Percentiles rank a stretch among this genome's conserved stretches.
Conservation (phyloP, 495 filamentous ascomycete species). For the Ascobolus immersus region DNA sequence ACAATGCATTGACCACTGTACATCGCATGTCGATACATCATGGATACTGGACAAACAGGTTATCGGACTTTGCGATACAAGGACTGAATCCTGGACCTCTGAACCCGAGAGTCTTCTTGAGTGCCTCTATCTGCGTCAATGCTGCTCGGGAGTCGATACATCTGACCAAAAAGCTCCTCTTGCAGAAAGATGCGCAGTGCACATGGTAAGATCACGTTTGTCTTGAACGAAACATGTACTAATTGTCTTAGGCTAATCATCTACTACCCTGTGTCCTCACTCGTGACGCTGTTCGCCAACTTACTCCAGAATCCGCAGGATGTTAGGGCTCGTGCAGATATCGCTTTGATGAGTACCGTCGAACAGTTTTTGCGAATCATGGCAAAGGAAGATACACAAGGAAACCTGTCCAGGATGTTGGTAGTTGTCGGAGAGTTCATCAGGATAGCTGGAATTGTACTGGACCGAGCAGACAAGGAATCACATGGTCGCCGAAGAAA, state of each 20-base stretch:
- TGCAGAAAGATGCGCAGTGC: slow-evolving; percentile 79
- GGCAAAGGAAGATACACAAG: slow-evolving; percentile 49
- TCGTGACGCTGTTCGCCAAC: slow-evolving; percentile 90
- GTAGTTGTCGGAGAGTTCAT: slow-evolving; percentile 84
- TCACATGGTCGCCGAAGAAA: slow-evolving; percentile 44
- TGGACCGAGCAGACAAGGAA: slow-evolving; percentile 76
- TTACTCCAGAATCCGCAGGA: slow-evolving; percentile 91
- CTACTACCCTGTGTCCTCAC: slow-evolving; percentile 87
- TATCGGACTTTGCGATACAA: slow-evolving; percentile 86
- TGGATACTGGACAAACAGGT: slow-evolving; percentile 86
- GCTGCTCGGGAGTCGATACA: slow-evolving; percentile 83
- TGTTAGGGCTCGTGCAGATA: slow-evolving; percentile 59
- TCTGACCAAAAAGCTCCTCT: slow-evolving; percentile 81
- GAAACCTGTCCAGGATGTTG: slow-evolving; percentile 77
- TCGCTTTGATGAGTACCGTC: slow-evolving; percentile 74
- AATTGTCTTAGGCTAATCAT: slow-evolving; percentile 48
- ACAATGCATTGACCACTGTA: slow-evolving; percentile 91
- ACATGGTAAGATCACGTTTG: slow-evolving; percentile 47
- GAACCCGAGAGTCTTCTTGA: slow-evolving; percentile 87
- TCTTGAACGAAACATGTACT: background rate
- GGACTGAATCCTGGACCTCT: slow-evolving; percentile 71
- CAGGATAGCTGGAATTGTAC: slow-evolving; percentile 71
- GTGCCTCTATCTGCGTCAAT: slow-evolving; percentile 69
- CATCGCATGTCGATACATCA: slow-evolving; percentile 97
- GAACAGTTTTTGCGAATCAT: slow-evolving; percentile 62